A percentile compares a stretch with the other conserved stretches of the same genome.
Evolutionary conservation across 768 basidiomycete species (phyloP).

Genomic region (Pholiota conissans): DNA sequence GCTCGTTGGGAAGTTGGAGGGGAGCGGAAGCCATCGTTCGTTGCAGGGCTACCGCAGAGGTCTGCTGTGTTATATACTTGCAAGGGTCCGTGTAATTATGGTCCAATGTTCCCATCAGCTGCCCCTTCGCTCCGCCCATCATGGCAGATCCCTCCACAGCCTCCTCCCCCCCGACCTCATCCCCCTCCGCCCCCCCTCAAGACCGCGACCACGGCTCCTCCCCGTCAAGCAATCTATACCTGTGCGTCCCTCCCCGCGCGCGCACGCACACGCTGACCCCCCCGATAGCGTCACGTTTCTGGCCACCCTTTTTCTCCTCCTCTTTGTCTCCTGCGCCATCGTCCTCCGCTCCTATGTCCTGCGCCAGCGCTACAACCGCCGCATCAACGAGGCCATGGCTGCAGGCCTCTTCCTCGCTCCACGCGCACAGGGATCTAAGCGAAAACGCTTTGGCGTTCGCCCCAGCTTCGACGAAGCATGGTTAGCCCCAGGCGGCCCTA

Average conservation of each 20-base stretch:
- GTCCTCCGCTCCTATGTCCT: constrained; percentile 63
- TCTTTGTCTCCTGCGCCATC: constrained; percentile 63
- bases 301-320: constrained; percentile 67
- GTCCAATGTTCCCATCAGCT: constrained; percentile 6
- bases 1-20: constrained; percentile 56
- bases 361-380: constrained; percentile 55
- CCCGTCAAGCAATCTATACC: constrained; percentile 41
- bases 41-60: not conserved
- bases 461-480: constrained; percentile 53
- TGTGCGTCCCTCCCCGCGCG: constrained; percentile 29
- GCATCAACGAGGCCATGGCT: constrained; percentile 52
- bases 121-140: constrained; percentile 14
- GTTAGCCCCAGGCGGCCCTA: constrained; percentile 33
- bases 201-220: not conserved
- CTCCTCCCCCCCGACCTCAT: constrained; percentile 13
- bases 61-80: not conserved
- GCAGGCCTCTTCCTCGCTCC: constrained; percentile 48
- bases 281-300: constrained; percentile 66
- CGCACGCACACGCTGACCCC: not conserved
- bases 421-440: constrained; percentile 36
- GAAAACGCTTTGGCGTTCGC: constrained; percentile 43
- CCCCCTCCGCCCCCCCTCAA: constrained; percentile 7
- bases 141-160: constrained; percentile 22
- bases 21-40: constrained; percentile 15
- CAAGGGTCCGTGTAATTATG: not conserved